Percentiles rank a stretch among this genome's conserved stretches.
Evolutionary conservation across 2,329 filamentous ascomycete species (phyloP).

Genomic region (Aspergillus brasiliensis): DNA sequence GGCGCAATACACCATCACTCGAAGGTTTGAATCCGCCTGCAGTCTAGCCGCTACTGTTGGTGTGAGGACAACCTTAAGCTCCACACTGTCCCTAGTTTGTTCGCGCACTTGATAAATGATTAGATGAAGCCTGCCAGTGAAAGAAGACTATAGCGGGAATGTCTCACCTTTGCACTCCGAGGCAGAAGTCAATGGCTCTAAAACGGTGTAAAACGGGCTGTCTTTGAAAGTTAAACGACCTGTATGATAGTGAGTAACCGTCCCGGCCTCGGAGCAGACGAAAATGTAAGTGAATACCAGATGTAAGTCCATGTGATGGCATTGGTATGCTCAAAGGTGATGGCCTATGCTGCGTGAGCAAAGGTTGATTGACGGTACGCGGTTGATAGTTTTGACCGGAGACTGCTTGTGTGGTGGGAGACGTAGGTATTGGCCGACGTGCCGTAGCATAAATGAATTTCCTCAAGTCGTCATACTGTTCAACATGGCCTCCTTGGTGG

Average conservation of each 20-base stretch:
- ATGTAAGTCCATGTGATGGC: slow-evolving; percentile 31
- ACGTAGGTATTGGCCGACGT: slow-evolving; percentile 29
- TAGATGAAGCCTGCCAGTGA: slow-evolving; percentile 26
- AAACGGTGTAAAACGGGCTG: slow-evolving; percentile 82
- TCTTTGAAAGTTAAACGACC: slow-evolving; percentile 63
- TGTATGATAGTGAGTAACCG: slow-evolving; percentile 39
- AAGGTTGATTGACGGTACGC: slow-evolving; percentile 24
- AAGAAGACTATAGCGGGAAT: neutral
- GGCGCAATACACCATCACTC: slow-evolving; percentile 83
- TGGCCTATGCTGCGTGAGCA: slow-evolving; percentile 30
- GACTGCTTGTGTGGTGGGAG: slow-evolving; percentile 27
- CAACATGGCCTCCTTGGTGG: slow-evolving; percentile 23
- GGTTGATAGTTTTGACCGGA: slow-evolving; percentile 30
- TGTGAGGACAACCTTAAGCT: slow-evolving; percentile 61
- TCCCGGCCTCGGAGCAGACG: neutral
- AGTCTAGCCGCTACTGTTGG: slow-evolving; percentile 59
- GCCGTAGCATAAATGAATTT: slow-evolving; percentile 35
- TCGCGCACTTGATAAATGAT: slow-evolving; percentile 53
- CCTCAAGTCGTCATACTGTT: slow-evolving; percentile 36
- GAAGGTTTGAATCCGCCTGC: slow-evolving; percentile 61
- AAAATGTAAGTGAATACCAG: slow-evolving; percentile 25
- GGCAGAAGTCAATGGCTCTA: slow-evolving; percentile 65
- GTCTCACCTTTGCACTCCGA: slow-evolving; percentile 71
- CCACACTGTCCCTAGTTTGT: slow-evolving; percentile 59
- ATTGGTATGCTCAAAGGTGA: slow-evolving; percentile 33